These are phyloP conservation scores for Linum lewisii DNA, from an alignment of 345 rosid species.

Conservation along the genomic window DNA sequence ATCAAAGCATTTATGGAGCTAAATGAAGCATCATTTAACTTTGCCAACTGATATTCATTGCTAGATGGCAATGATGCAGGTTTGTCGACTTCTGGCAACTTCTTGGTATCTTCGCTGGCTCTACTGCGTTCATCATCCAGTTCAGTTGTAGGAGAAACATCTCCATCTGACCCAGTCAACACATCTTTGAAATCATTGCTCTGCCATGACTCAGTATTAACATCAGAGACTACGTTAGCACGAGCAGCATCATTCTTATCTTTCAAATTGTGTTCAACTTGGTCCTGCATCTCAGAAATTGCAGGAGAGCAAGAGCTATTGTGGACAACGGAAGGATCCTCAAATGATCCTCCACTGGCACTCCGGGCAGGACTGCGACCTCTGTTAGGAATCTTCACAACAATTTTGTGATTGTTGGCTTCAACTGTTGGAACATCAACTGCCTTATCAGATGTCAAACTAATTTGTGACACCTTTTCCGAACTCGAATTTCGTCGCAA, in stretches of 20 bases:
- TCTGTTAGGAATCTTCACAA: slow-evolving; percentile 2
- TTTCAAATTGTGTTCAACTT: not conserved
- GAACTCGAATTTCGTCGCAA: not conserved
- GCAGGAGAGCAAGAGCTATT: not conserved
- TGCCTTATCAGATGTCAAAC: not conserved
- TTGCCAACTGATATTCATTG: not conserved
- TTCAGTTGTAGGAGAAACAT: not conserved
- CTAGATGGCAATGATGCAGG: not conserved
- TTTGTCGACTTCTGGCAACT: not conserved
- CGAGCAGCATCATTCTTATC: not conserved
- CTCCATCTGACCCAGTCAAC: slow-evolving; percentile 1
- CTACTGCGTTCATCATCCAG: slow-evolving; percentile 1
- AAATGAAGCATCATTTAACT: slow-evolving; percentile 3
- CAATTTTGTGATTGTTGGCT: not conserved
- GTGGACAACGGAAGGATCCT: not conserved
- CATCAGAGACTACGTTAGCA: not conserved
- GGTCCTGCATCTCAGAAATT: slow-evolving; percentile 1
- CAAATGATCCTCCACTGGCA: not conserved
- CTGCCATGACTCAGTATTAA: not conserved
- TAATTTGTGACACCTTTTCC: not conserved
- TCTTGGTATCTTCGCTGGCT: not conserved
- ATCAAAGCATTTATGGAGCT: slow-evolving; percentile 8
- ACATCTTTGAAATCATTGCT: slow-evolving; percentile 1
- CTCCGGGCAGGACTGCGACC: not conserved
- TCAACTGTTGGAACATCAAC: not conserved